A percentile compares a stretch with the other conserved stretches of the same genome.
Conservation (phyloP, 78 protist species). For the Emiliania huxleyi region DNA sequence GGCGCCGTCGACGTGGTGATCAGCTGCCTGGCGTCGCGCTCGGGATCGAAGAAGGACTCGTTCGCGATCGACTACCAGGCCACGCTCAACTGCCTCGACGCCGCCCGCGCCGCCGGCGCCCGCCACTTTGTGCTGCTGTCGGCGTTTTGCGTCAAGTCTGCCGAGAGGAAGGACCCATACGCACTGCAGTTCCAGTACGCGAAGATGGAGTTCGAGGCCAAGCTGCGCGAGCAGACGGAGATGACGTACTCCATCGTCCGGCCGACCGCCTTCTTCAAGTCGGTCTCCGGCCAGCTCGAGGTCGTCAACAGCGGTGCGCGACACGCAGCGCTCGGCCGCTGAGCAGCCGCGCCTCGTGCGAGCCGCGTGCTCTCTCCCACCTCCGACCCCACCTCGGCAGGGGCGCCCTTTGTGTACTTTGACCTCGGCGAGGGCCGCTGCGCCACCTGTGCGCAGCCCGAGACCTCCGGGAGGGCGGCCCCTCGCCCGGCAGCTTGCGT, state of each 20-base stretch:
- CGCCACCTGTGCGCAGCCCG: background rate
- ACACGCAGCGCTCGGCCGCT: no score
- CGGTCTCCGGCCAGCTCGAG: slow-evolving; percentile 11
- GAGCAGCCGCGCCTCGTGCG: no score
- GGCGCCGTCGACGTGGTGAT: slow-evolving; percentile 18
- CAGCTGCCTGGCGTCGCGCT: slow-evolving; percentile 16
- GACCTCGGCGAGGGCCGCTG: background rate
- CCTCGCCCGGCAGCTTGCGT: no score
- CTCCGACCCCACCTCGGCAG: no score
- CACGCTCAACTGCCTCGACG: slow-evolving; percentile 13
- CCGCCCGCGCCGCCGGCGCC: background rate
- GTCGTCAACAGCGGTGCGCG: background rate
- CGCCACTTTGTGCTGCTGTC: slow-evolving; percentile 20
- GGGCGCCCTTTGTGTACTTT: slow-evolving; percentile 10
- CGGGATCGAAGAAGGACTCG: slow-evolving; percentile 31
- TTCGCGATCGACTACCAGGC: slow-evolving; percentile 29
- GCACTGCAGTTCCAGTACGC: slow-evolving; percentile 29
- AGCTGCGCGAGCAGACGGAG: background rate
- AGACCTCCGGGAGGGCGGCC: background rate
- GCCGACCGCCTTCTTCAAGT: slow-evolving; percentile 46
- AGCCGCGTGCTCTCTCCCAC: no score
- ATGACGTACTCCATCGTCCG: slow-evolving; percentile 27
- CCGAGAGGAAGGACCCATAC: background rate
- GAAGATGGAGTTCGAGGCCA: slow-evolving; percentile 4
- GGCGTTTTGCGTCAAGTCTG: slow-evolving; percentile 25